These are phyloP conservation scores for Dichomitus squalens DNA, from an alignment of 1,284 basidiomycete species.

Conservation along the genomic window DNA sequence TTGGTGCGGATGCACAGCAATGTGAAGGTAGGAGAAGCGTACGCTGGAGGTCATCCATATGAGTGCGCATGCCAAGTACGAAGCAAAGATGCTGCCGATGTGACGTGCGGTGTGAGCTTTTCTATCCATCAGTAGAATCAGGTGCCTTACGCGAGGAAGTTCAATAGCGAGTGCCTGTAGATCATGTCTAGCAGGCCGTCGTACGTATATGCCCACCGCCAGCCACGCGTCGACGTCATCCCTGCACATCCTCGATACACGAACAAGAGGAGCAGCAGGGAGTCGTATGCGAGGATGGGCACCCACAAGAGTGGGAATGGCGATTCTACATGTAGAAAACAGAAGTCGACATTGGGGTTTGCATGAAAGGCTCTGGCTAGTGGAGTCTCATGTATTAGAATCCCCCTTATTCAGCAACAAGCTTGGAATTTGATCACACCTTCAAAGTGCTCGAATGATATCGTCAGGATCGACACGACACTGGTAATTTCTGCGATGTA, in stretches of 20 bases:
- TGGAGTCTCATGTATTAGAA: too few species aligned
- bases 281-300: conserved; percentile 28
- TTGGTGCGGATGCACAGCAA: not conserved
- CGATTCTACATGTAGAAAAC: conserved; percentile 17
- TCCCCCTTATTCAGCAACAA: too few species aligned
- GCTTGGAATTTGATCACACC: conserved; percentile 19
- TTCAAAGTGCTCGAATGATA: conserved; percentile 20
- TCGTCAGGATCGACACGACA: conserved; percentile 22
- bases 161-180: conserved; percentile 30
- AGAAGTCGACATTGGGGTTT: conserved; percentile 22
- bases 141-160: conserved; percentile 29
- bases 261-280: conserved; percentile 25
- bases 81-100: conserved; percentile 24
- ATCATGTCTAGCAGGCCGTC: conserved; percentile 28
- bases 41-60: conserved; percentile 30
- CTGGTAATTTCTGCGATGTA: conserved; percentile 21
- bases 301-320: conserved; percentile 29
- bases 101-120: not conserved
- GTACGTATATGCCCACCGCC: conserved; percentile 11
- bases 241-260: conserved; percentile 24
- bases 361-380: conserved; percentile 17
- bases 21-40: conserved; percentile 1
- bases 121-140: not conserved
- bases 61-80: conserved; percentile 26
- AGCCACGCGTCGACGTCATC: conserved; percentile 4